Conservation (phyloP, 1,284 basidiomycete genomes). For the Pascua sp. region DNA sequence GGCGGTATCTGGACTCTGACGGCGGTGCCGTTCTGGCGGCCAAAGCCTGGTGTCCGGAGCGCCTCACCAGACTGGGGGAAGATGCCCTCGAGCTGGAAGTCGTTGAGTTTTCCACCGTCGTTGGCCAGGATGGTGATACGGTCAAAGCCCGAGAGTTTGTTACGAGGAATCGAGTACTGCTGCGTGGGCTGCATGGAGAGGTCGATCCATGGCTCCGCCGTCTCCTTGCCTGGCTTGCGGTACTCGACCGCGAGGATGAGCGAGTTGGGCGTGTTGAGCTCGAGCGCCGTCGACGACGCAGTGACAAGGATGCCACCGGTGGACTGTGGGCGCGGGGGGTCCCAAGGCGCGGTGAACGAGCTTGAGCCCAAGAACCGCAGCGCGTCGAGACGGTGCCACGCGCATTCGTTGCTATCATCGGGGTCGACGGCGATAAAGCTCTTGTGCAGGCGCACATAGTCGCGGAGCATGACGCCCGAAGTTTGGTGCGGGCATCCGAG, state of each 20-base stretch:
- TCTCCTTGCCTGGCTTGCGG: slow-evolving; percentile 12
- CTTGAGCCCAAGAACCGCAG: slow-evolving; percentile 5
- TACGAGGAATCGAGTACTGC: neutral
- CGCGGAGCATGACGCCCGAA: slow-evolving; percentile 11
- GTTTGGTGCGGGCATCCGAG: slow-evolving; percentile 9
- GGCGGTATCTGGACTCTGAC: neutral
- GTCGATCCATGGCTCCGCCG: slow-evolving; percentile 7
- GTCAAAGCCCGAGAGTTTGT: slow-evolving; percentile 63
- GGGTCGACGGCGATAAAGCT: slow-evolving; percentile 10
- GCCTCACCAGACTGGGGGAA: neutral
- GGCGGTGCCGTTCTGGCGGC: neutral
- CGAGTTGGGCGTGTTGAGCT: slow-evolving; percentile 3
- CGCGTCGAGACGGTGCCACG: slow-evolving; percentile 9
- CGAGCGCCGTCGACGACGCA: neutral
- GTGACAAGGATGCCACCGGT: slow-evolving; percentile 6
- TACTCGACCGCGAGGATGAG: slow-evolving; percentile 7
- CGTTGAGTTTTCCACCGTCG: slow-evolving; percentile 94
- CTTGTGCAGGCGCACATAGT: slow-evolving; percentile 10
- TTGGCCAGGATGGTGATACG: slow-evolving; percentile 99
- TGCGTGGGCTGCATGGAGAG: neutral
- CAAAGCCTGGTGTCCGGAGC: slow-evolving; percentile 2
- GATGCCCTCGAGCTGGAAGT: slow-evolving; percentile 87
- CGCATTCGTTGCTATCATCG: slow-evolving; percentile 8
- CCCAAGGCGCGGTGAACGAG: slow-evolving; percentile 3
- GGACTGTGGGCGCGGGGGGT: neutral